Evolutionary conservation across 1,139 yeast species (phyloP), one percentile per base, ranked within the genome.

Genomic region (Casaregolazyma suthepensis): DNA sequence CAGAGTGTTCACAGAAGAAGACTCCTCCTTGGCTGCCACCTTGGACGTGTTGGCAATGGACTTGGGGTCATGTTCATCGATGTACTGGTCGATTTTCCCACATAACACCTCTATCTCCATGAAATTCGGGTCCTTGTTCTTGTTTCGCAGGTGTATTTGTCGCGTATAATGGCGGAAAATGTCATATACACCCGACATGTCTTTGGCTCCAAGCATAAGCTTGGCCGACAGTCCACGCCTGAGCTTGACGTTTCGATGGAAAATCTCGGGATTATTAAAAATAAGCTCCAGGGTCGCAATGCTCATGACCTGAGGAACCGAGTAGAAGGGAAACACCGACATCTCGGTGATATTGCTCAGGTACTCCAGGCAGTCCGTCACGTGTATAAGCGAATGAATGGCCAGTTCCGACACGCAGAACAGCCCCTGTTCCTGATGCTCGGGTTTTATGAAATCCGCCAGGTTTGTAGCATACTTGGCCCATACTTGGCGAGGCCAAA

Each of bases 231-330:
- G 82, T n/a, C 97, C 97, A 71, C 88, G 87, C 72, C 98, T 81
- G 67, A 94, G 86, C 75, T 94, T 94, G 59, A 93, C 86, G 64
- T 87, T 83, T 43, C 71, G 69, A 51, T 82, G 79, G 65, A 93
- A 80, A 2, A 93, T 87, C 3, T 75, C 69, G 9, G 85, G 84
- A 72, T 94, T 94, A 68, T 87, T 85, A 75, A 87, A 91, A 44
- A 93, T 87, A 54, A 85, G 76, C 23, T 93, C 91, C 63, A 93
- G 76, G 0, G 98, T 89, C 7, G 98, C 97, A 67, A 93, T 85
- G 44, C 98, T 96, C 99, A 93, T 93, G 35, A 91, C 97, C 72
- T 93, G 99, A 18, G 99, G 99, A 66, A 93, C 93, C 17, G 97
- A 91, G 73, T 98, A 91, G 75, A 93, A 93, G 61, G 84, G 85